phyloP scores from a whole-genome alignment of 1,284 basidiomycete species.

The Papiliotrema nemorosa region DNA sequence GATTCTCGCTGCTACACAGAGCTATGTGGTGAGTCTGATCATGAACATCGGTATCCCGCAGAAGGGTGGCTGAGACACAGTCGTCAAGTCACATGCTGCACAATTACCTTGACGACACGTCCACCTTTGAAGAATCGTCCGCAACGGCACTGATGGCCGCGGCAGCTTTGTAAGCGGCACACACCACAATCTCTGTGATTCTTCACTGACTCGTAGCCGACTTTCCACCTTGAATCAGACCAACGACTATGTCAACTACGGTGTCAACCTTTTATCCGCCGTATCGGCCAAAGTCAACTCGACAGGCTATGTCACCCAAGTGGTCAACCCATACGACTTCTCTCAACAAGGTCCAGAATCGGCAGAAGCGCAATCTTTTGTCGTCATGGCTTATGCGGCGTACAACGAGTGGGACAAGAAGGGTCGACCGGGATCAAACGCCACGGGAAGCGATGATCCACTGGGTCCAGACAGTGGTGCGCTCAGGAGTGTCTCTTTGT shows the following conservation, averaged over 20 bases:
- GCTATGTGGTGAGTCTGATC: slow-evolving; percentile 32
- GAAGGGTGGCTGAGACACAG: slow-evolving; percentile 34
- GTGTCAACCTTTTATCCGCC: slow-evolving; percentile 33
- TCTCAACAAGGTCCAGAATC: slow-evolving; percentile 54
- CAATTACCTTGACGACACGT: slow-evolving; percentile 67
- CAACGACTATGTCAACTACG: slow-evolving; percentile 35
- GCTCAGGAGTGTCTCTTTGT: not conserved
- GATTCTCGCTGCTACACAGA: slow-evolving; percentile 48
- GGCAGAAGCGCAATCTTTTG: slow-evolving; percentile 66
- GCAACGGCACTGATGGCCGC: slow-evolving; percentile 72
- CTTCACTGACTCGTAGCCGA: slow-evolving; percentile 19
- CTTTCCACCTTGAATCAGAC: slow-evolving; percentile 47
- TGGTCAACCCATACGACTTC: slow-evolving; percentile 65
- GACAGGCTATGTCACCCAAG: slow-evolving; percentile 63
- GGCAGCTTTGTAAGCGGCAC: slow-evolving; percentile 62
- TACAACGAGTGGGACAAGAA: slow-evolving; percentile 64
- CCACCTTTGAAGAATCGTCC: slow-evolving; percentile 69
- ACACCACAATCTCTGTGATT: slow-evolving; percentile 47
- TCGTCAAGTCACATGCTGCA: slow-evolving; percentile 60
- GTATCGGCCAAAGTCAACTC: slow-evolving; percentile 40
- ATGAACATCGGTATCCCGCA: not conserved
- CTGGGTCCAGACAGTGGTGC: slow-evolving; percentile 12
- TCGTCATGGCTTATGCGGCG: slow-evolving; percentile 65
- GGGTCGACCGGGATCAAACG: slow-evolving; percentile 54
- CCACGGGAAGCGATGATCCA: slow-evolving; percentile 19